Percentiles rank a stretch among this genome's conserved stretches.
Conservation (phyloP, 2,329 filamentous ascomycete genomes). For the Zymoseptoria crescenta region DNA sequence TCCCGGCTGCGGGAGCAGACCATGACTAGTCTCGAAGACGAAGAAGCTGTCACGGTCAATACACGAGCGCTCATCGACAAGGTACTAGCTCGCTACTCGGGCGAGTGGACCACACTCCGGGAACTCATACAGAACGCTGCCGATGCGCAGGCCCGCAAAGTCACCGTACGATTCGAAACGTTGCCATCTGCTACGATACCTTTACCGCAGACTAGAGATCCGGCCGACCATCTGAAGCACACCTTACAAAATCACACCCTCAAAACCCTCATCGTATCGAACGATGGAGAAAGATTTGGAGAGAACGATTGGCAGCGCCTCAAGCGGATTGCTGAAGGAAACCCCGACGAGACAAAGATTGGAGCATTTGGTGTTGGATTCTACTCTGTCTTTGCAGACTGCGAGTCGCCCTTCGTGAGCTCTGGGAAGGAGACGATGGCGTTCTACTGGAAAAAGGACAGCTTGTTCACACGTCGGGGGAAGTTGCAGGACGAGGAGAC, state of each 20-base stretch:
- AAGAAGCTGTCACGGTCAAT: slow-evolving; percentile 96
- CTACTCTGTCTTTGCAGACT: slow-evolving; percentile 96
- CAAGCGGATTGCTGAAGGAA: slow-evolving; percentile 97
- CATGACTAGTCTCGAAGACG: slow-evolving; percentile 75
- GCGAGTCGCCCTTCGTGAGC: slow-evolving; percentile 93
- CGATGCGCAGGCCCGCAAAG: slow-evolving; percentile 83
- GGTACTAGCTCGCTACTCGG: slow-evolving; percentile 89
- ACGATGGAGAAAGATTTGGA: slow-evolving; percentile 82
- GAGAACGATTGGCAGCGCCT: slow-evolving; percentile 87
- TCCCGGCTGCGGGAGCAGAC: slow-evolving; percentile 68
- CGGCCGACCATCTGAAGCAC: slow-evolving; percentile 71
- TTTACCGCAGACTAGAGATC: slow-evolving; percentile 55
- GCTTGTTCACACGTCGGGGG: slow-evolving; percentile 82
- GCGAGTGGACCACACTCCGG: slow-evolving; percentile 81
- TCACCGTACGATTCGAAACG: slow-evolving; percentile 88
- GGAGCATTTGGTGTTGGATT: slow-evolving; percentile 97
- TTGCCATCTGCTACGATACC: slow-evolving; percentile 72
- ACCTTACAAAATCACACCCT: slow-evolving; percentile 77
- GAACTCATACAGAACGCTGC: slow-evolving; percentile 98
- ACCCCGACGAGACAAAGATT: slow-evolving; percentile 98
- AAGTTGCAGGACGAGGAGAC: slow-evolving; percentile 57
- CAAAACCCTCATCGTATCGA: slow-evolving; percentile 79
- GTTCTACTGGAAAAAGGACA: slow-evolving; percentile 99
- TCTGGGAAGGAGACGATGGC: slow-evolving; percentile 92
- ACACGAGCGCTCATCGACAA: slow-evolving; percentile 96